Percentiles rank a stretch among this genome's conserved stretches.
phyloP scores from a whole-genome alignment of 768 basidiomycete genomes.

The Lyophyllum decastes region DNA sequence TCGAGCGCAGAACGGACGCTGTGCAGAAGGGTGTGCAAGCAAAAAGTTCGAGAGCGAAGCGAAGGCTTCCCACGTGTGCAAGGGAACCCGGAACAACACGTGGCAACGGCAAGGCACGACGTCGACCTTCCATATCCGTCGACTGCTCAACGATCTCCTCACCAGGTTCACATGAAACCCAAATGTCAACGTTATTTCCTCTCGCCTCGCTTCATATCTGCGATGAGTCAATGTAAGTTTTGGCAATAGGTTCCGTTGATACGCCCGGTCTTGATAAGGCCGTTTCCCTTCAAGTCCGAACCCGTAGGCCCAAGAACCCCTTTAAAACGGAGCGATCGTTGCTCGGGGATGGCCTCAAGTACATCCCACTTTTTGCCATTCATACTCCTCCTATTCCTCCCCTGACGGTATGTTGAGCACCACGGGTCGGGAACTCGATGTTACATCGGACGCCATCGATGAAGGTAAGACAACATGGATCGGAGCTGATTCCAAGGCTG shows the following conservation, averaged over 20 bases:
- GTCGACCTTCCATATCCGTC: background rate
- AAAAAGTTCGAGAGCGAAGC: background rate
- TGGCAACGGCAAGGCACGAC: background rate
- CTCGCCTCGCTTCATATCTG: constrained; percentile 3
- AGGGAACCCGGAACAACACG: background rate
- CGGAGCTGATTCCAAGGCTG: background rate
- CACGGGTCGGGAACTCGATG: constrained; percentile 39
- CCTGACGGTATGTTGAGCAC: constrained; percentile 26
- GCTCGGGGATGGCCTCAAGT: background rate
- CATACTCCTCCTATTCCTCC: background rate
- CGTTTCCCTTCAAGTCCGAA: background rate
- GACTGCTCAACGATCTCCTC: background rate
- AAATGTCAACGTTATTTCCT: background rate
- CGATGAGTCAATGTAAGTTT: background rate
- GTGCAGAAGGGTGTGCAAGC: background rate
- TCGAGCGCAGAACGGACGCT: background rate
- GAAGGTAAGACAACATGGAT: constrained; percentile 30
- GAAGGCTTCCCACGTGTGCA: background rate
- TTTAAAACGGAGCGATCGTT: constrained; percentile 1
- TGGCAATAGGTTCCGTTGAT: constrained; percentile 3
- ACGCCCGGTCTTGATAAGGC: background rate
- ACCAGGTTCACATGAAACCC: background rate
- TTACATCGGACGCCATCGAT: constrained; percentile 49
- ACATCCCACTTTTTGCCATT: background rate
- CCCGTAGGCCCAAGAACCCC: background rate